Base-by-base conservation (phyloP, 192 early-diverging fungal genomes). In the Phlyctochytrium arcticum region DNA sequence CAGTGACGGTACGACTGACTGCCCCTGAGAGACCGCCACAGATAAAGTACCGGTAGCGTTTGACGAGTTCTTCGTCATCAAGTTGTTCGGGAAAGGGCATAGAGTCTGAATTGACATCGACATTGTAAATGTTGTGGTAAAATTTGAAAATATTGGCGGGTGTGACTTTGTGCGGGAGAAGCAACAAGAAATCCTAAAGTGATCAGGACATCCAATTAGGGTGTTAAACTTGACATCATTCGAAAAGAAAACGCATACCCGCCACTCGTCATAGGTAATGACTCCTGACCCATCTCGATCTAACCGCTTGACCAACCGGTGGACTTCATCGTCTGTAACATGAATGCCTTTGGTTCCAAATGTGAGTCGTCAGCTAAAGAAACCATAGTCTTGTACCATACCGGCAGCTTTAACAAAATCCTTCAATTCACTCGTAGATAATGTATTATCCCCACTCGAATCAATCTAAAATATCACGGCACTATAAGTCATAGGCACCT, bases 21-120 rank as follows among this genome's bases (percentile, higher is more conserved):
- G 87, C 87, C 48, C 89, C 89, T 29, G 88, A 82, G 10, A 88
- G 74, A 12, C 85, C 89, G 42, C 89, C 89, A 21, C 86, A 84
- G 9, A 83, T 62, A 26, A 90, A 80, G 55, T 87, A 89, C 62
- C 83, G 85, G 50, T 80, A 76, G 12, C 81, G 77, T 9, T 86
- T 68, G 2, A 79, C 35, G n/a, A 36, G 48, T 47, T 23, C 31
- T 27, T 54, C 26, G 6, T 50, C 47, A 3, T 57, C 34, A 33
- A 66, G 29, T 27, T 21, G 54, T n/a, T 68, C 62, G 21, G 70
- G 63, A 34, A 71, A 44, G 2, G 65, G 48, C 51, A 60, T 46
- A 8, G 62, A 81, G 75, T 90, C 89, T 36, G 83, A 82, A 66
- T 88, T 87, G 19, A 83, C 77, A 32, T 82, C 84, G 10, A 88